phyloP scores from a whole-genome alignment of 345 rosid genomes.

The Melaleuca quinquenervia region DNA sequence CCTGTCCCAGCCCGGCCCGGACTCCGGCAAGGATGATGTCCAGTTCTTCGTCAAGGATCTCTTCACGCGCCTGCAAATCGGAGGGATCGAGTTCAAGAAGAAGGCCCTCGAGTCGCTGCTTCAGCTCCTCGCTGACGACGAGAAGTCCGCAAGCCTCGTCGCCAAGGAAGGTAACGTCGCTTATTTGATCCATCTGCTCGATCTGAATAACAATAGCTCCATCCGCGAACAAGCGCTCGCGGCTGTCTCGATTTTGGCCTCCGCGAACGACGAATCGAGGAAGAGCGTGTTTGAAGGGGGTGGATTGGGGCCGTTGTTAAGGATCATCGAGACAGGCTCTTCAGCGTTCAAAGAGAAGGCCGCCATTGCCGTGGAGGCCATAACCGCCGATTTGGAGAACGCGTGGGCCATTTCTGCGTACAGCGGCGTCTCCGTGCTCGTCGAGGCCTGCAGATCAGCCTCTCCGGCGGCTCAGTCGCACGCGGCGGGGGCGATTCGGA shows the following conservation, averaged over 20 bases:
- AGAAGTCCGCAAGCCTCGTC: slow-evolving; percentile 39
- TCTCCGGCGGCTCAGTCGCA: slow-evolving; percentile 35
- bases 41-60: slow-evolving; percentile 54
- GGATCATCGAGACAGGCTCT: slow-evolving; percentile 55
- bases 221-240: slow-evolving; percentile 57
- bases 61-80: slow-evolving; percentile 78
- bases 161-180: slow-evolving; percentile 66
- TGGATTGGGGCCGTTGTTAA: slow-evolving; percentile 59
- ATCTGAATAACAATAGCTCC: slow-evolving; percentile 24
- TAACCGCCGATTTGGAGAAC: slow-evolving; percentile 57
- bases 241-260: slow-evolving; percentile 52
- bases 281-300: slow-evolving; percentile 60
- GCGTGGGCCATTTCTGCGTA: slow-evolving; percentile 67
- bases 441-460: slow-evolving; percentile 66
- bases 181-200: slow-evolving; percentile 52
- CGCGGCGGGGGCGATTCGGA: slow-evolving; percentile 51
- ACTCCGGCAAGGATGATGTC: slow-evolving; percentile 45
- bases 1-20: slow-evolving; percentile 48
- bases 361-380: slow-evolving; percentile 55
- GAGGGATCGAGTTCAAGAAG: slow-evolving; percentile 64
- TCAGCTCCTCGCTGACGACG: slow-evolving; percentile 42
- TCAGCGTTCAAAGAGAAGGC: slow-evolving; percentile 51
- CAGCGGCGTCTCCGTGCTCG: slow-evolving; percentile 46
- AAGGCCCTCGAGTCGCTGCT: slow-evolving; percentile 67
- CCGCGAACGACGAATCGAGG: slow-evolving; percentile 46